Percentiles rank a stretch among this genome's conserved stretches.
These are phyloP conservation scores for Phoenix roebelenii DNA, from an alignment of 176 grass and related monocot species.

Conservation along the genomic window DNA sequence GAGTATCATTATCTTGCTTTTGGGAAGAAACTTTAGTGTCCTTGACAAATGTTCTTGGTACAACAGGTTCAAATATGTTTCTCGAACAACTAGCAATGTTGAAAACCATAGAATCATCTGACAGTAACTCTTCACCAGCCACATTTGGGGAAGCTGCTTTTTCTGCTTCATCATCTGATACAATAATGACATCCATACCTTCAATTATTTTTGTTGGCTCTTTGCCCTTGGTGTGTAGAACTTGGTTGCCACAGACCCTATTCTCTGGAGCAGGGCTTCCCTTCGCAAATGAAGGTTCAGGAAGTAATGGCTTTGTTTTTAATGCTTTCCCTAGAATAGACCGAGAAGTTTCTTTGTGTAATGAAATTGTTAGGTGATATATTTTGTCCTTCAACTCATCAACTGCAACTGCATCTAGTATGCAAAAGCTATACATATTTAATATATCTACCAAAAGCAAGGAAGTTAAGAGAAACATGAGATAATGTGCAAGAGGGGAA, in stretches of 20 bases:
- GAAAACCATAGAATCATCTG: slow-evolving; percentile 16
- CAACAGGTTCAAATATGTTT: slow-evolving; percentile 12
- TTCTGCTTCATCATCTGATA: slow-evolving; percentile 72
- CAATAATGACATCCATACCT: slow-evolving; percentile 42
- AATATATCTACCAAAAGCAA: slow-evolving; percentile 7
- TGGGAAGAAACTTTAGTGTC: slow-evolving; percentile 20
- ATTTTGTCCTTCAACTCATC: slow-evolving; percentile 46
- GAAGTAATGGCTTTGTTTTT: slow-evolving; percentile 6
- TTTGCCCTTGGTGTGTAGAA: slow-evolving; percentile 19
- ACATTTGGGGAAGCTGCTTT: slow-evolving; percentile 24
- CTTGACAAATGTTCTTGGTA: slow-evolving; percentile 13
- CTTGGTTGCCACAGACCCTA: slow-evolving; percentile 11
- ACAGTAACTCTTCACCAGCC: slow-evolving; percentile 18
- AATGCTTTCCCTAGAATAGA: slow-evolving; percentile 12
- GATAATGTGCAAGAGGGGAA: slow-evolving; percentile 4
- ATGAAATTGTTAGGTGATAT: slow-evolving; percentile 43
- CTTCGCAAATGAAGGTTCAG: slow-evolving; percentile 13
- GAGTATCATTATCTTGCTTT: slow-evolving; percentile 5
- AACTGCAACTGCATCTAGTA: slow-evolving; percentile 57
- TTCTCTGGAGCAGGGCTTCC: slow-evolving; percentile 12
- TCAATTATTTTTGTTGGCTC: slow-evolving; percentile 14
- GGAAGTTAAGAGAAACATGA: neutral
- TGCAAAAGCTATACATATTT: slow-evolving; percentile 14
- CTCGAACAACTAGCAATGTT: slow-evolving; percentile 13
- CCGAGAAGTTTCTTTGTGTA: slow-evolving; percentile 38